These are phyloP conservation scores for Ophiocordyceps polyrhachis-furcata DNA, from an alignment of 2,329 filamentous ascomycete genomes.

Conservation along the genomic window DNA sequence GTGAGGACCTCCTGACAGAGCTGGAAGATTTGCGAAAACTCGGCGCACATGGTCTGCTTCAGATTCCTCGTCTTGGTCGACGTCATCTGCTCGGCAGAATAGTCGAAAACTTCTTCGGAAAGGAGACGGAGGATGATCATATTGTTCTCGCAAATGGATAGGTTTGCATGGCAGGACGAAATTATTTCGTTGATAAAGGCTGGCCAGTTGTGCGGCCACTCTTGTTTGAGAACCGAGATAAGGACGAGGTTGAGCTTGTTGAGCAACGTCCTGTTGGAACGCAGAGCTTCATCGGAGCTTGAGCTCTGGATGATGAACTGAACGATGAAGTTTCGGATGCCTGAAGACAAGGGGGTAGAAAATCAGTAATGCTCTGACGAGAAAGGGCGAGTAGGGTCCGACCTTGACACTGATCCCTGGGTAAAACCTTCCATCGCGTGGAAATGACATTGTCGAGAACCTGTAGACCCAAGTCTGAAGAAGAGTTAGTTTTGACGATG, in stretches of 20 bases:
- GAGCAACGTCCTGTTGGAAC: conserved; percentile 68
- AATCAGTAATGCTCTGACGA: conserved; percentile 1
- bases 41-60: conserved; percentile 96
- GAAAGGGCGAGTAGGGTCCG: conserved; percentile 9
- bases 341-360: conserved; percentile 23
- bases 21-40: conserved; percentile 97
- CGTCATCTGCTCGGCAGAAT: conserved; percentile 98
- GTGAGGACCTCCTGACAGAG: conserved; percentile 90
- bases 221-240: conserved; percentile 94
- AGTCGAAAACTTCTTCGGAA: conserved; percentile 97
- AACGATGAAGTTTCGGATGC: conserved; percentile 97
- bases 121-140: conserved; percentile 93
- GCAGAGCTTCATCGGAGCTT: conserved; percentile 71
- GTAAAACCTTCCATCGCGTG: conserved; percentile 97
- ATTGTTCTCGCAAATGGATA: conserved; percentile 99
- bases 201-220: conserved; percentile 99
- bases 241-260: conserved; percentile 98
- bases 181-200: conserved; percentile 99
- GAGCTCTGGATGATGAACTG: conserved; percentile 96
- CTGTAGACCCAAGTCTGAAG: conserved; percentile 71
- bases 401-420: conserved; percentile 88
- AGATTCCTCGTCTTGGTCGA: conserved; percentile 89
- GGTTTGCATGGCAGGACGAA: conserved; percentile 79
- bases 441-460: conserved; percentile 96
- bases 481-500: conserved; percentile 6